A percentile compares a stretch with the other conserved stretches of the same genome.
phyloP scores from a whole-genome alignment of 148 eudicot species.

The Chenopodium quinoa region DNA sequence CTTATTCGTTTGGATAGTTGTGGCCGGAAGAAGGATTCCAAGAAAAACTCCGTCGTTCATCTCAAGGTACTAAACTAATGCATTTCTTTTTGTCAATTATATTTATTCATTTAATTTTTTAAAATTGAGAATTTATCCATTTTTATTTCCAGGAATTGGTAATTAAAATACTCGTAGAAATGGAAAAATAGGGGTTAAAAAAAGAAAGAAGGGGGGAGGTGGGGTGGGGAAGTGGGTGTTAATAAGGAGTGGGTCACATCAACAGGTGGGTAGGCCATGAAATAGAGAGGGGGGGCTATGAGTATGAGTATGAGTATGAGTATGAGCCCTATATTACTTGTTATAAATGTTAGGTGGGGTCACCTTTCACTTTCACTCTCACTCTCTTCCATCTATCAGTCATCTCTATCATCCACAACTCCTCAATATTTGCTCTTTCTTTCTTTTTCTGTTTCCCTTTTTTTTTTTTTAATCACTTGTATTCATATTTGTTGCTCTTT shows the following conservation, averaged over 20 bases:
- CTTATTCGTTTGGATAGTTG: constrained; percentile 41
- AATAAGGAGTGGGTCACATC: constrained; percentile 70
- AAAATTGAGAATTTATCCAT: too few species aligned
- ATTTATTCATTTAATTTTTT: too few species aligned
- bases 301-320: too few species aligned
- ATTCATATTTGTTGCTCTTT: too few species aligned
- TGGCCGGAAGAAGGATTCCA: constrained; percentile 26
- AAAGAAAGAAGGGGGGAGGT: neutral
- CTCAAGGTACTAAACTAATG: constrained; percentile 47
- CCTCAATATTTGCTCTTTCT: too few species aligned
- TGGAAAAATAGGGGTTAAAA: too few species aligned
- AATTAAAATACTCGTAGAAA: too few species aligned
- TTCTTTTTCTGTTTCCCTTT: too few species aligned
- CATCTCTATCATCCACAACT: neutral
- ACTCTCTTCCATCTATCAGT: constrained; percentile 19
- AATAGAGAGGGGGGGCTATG: neutral
- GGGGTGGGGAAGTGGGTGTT: constrained; percentile 37
- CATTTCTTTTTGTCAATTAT: too few species aligned
- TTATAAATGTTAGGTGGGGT: constrained; percentile 23
- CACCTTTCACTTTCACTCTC: constrained; percentile 1
- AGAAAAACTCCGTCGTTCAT: constrained; percentile 49
- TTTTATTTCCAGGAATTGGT: too few species aligned
- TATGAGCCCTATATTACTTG: too few species aligned
- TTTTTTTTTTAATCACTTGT: too few species aligned
- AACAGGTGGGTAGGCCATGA: constrained; percentile 38